Evolutionary conservation across 352 stramenopile genomes (phyloP), one percentile per base, ranked within the genome.

Genomic region (Pelagophyceae sp.): DNA sequence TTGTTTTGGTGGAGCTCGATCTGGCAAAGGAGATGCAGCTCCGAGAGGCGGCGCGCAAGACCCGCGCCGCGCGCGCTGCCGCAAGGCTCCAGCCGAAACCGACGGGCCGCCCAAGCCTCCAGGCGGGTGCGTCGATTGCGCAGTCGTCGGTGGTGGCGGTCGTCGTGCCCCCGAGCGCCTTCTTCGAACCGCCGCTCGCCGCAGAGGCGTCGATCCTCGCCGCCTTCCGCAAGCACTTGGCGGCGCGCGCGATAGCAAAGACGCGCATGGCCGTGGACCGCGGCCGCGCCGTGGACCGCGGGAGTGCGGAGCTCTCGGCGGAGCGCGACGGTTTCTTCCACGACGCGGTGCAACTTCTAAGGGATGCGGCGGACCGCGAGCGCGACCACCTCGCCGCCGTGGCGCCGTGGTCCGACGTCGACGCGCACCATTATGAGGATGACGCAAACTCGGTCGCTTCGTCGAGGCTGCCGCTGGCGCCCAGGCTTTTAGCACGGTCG

Each of bases 401-500:
- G 17, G 35, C 32, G 17, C 60, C 40, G n/a, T 72, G 63, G 40
- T 35, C 23, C 40, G 50, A 38, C 40, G 50, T 38, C 6, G 51
- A 29, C 38, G 29, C 35, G 67, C 38, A 23, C 11, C 0, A 11
- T 45, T 17, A n/a, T n/a, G 38, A 54, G 37, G 71, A 40, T 33
- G 75, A 64, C 38, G 75, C 33, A 23, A 54, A 23, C 45, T 54
- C 45, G 11, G 45, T 54, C 11, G 45, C 45, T n/a, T n/a, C n/a
- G n/a, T n/a, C n/a, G n/a, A n/a, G n/a, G n/a, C 6, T 32, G 72
- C 87, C 87, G 25, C 75, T 72, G 31, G 72, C 87, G 2, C 89
- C 89, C 6, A 74, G 83, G 0, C 81, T 94, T 15, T 50, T 91
- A 0, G 80, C 79, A 33, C 83, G 89, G 6, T 89, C 83, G 5